These are phyloP conservation scores for Amorphotheca resinae DNA, from an alignment of 495 filamentous ascomycete genomes.

Conservation along the genomic window DNA sequence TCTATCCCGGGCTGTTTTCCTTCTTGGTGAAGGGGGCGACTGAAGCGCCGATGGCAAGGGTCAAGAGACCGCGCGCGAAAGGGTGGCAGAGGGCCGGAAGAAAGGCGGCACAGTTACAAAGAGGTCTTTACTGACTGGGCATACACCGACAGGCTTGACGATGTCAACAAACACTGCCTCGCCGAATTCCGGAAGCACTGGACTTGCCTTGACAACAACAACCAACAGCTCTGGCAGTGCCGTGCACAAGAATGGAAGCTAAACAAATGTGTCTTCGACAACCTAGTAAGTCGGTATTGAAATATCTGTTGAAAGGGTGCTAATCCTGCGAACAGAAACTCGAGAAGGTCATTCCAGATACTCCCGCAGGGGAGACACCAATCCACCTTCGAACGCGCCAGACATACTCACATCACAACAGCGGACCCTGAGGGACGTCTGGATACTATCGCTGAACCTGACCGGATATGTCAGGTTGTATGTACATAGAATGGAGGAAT, in stretches of 20 bases:
- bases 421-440: slow-evolving; percentile 10
- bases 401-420: slow-evolving; percentile 48
- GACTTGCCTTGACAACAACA: slow-evolving; percentile 93
- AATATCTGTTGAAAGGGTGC: no score
- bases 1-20: no score
- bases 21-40: not conserved
- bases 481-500: slow-evolving; percentile 14
- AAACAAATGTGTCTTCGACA: slow-evolving; percentile 90
- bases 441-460: not conserved
- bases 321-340: slow-evolving; percentile 45
- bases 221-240: slow-evolving; percentile 93
- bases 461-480: not conserved
- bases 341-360: slow-evolving; percentile 79
- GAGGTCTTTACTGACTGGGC: not conserved
- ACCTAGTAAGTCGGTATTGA: slow-evolving; percentile 52
- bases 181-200: slow-evolving; percentile 84
- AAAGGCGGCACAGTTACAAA: no score
- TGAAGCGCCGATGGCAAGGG: no score
- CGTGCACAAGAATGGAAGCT: slow-evolving; percentile 64
- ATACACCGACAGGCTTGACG: slow-evolving; percentile 52
- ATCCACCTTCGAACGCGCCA: slow-evolving; percentile 72
- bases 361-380: slow-evolving; percentile 62
- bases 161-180: slow-evolving; percentile 92
- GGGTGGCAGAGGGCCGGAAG: no score
- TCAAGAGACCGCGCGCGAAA: no score